These are phyloP conservation scores for Ormosia semicastrata DNA, from an alignment of 306 rosid genomes.

Conservation along the genomic window DNA sequence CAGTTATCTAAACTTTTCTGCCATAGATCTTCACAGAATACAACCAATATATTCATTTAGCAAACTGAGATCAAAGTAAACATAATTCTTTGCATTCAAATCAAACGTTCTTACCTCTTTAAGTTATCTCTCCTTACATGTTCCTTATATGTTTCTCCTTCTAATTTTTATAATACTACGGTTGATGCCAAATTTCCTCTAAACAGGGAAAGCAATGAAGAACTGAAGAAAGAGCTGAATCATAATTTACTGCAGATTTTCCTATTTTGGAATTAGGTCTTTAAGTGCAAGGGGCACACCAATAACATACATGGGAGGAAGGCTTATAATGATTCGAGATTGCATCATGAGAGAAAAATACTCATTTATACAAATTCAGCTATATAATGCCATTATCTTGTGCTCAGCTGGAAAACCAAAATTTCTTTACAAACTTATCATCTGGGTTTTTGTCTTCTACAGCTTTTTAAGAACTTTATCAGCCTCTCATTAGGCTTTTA, in stretches of 20 bases:
- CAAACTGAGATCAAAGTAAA: not conserved
- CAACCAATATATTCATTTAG: not conserved
- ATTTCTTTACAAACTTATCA: not conserved
- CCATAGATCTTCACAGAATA: not conserved
- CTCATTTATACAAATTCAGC: not conserved
- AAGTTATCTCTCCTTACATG: not conserved
- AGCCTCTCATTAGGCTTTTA: not conserved
- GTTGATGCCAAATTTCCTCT: not conserved
- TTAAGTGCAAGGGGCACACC: not conserved
- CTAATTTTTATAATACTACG: not conserved
- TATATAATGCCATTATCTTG: not conserved
- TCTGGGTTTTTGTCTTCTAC: not conserved
- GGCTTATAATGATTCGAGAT: not conserved
- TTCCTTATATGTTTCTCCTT: not conserved
- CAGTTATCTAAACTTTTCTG: not conserved
- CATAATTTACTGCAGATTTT: not conserved
- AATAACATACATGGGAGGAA: not conserved
- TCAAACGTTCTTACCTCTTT: not conserved
- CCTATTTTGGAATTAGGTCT: not conserved
- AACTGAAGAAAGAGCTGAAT: not conserved
- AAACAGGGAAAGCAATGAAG: not conserved
- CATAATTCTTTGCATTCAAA: not conserved
- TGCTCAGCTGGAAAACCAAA: not conserved
- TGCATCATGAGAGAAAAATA: not conserved
- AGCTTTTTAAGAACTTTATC: not conserved